Evolutionary conservation across 805 yeast species (phyloP).

Genomic region (Yueomyces sinensis): DNA sequence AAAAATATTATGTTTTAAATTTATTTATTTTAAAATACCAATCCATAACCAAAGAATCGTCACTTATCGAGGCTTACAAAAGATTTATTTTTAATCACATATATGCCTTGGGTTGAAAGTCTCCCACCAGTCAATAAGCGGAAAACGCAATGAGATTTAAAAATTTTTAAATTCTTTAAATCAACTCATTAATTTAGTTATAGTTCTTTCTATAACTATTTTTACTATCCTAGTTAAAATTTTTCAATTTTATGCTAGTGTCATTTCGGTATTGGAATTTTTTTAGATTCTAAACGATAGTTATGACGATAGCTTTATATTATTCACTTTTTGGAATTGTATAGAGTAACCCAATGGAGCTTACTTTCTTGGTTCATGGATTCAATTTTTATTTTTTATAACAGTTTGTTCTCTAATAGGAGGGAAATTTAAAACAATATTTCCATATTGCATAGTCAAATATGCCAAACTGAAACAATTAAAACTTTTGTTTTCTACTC

Average conservation of each 20-base stretch:
- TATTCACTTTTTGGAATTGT: too few relatives aligned
- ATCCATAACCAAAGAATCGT: constrained; percentile 68
- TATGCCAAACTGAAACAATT: constrained; percentile 37
- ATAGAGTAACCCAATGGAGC: constrained; percentile 71
- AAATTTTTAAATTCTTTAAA: constrained; percentile 25
- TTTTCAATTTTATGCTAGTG: constrained; percentile 5
- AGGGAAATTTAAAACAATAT: too few relatives aligned
- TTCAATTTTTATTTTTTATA: constrained; percentile 24
- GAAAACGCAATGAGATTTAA: constrained; percentile 41
- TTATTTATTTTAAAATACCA: constrained; percentile 23
- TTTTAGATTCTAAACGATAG: constrained; percentile 49
- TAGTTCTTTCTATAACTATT: background rate
- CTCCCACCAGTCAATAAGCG: constrained; percentile 63
- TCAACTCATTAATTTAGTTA: constrained; percentile 24
- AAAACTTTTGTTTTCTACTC: constrained; percentile 1
- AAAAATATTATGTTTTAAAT: too few relatives aligned
- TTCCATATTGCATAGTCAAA: constrained; percentile 64
- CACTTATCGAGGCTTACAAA: constrained; percentile 53
- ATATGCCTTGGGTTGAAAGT: constrained; percentile 70
- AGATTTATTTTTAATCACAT: constrained; percentile 17
- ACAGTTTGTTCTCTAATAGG: constrained; percentile 17
- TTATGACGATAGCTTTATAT: constrained; percentile 47
- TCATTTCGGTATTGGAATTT: constrained; percentile 49
- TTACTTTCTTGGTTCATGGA: constrained; percentile 58
- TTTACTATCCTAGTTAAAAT: constrained; percentile 11